A percentile compares a stretch with the other conserved stretches of the same genome.
phyloP scores from a whole-genome alignment of 2,329 filamentous ascomycete genomes.

The Trichothecium roseum region DNA sequence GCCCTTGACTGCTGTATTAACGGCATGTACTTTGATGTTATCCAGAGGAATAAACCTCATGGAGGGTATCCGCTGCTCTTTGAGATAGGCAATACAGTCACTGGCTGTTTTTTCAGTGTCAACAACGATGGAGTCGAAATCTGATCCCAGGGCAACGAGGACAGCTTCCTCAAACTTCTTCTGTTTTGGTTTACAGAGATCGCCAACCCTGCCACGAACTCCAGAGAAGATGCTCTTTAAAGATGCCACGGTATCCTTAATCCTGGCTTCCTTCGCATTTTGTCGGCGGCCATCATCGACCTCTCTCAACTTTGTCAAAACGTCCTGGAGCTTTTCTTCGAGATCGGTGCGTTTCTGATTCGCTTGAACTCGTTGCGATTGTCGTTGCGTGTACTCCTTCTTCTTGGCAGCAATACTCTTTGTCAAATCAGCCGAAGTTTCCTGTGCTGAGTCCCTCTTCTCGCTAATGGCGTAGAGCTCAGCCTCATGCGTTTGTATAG shows the following conservation, averaged over 20 bases:
- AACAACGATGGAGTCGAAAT: conserved; percentile 91
- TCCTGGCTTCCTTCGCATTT: conserved; percentile 67
- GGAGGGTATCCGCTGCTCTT: conserved; percentile 76
- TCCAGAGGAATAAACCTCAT: conserved; percentile 95
- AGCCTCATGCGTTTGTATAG: conserved; percentile 61
- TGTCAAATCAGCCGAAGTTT: conserved; percentile 54
- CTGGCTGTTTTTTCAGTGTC: conserved; percentile 91
- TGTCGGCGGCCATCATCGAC: conserved; percentile 79
- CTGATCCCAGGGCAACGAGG: conserved; percentile 79
- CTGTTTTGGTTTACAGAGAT: conserved; percentile 91
- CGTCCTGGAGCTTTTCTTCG: conserved; percentile 81
- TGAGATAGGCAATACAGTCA: conserved; percentile 89
- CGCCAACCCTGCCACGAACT: conserved; percentile 80
- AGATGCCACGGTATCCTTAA: conserved; percentile 74
- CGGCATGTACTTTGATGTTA: conserved; percentile 89
- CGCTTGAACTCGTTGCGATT: conserved; percentile 72
- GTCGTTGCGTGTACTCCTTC: conserved; percentile 76
- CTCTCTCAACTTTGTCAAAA: conserved; percentile 70
- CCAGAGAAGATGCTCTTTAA: conserved; percentile 87
- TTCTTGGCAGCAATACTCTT: conserved; percentile 80
- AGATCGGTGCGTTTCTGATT: conserved; percentile 78
- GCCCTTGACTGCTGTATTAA: conserved; percentile 84
- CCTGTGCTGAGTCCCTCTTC: conserved; percentile 53
- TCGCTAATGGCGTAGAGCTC: conserved; percentile 62
- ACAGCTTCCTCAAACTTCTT: conserved; percentile 95